These are phyloP conservation scores for Daldinia decipiens DNA, from an alignment of 495 filamentous ascomycete species.

Conservation along the genomic window DNA sequence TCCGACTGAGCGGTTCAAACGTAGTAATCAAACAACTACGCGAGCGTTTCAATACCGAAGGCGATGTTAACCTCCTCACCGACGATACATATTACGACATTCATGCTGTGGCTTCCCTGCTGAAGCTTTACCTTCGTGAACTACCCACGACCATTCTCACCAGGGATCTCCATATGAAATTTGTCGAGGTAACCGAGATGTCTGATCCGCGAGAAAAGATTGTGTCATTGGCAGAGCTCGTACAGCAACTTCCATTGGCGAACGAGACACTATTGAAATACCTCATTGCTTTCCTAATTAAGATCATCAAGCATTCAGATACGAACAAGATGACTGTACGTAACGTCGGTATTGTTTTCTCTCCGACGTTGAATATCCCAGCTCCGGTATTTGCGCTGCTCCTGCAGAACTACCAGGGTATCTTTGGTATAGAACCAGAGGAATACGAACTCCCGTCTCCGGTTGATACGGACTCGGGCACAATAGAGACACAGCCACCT, in stretches of 20 bases:
- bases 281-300: constrained; percentile 84
- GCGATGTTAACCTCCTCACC: constrained; percentile 86
- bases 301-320: constrained; percentile 87
- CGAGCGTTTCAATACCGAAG: constrained; percentile 92
- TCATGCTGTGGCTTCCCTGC: constrained; percentile 91
- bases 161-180: constrained; percentile 87
- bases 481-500: constrained; percentile 36
- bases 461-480: constrained; percentile 36
- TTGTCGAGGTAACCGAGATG: constrained; percentile 85
- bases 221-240: constrained; percentile 81
- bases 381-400: constrained; percentile 94
- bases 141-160: constrained; percentile 91
- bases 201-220: constrained; percentile 81
- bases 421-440: constrained; percentile 79
- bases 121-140: constrained; percentile 95
- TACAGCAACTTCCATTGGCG: constrained; percentile 80
- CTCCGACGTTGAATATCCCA: constrained; percentile 97
- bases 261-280: constrained; percentile 85
- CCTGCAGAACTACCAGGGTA: constrained; percentile 85
- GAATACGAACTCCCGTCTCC: constrained; percentile 62
- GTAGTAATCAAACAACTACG: constrained; percentile 89
- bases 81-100: constrained; percentile 93
- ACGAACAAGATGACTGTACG: constrained; percentile 98
- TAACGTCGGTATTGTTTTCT: constrained; percentile 98
- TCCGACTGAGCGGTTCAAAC: constrained; percentile 93